Evolutionary conservation across 371 early-diverging fungal species (phyloP), one percentile per base, ranked within the genome.

Genomic region (Chytridiales sp.): DNA sequence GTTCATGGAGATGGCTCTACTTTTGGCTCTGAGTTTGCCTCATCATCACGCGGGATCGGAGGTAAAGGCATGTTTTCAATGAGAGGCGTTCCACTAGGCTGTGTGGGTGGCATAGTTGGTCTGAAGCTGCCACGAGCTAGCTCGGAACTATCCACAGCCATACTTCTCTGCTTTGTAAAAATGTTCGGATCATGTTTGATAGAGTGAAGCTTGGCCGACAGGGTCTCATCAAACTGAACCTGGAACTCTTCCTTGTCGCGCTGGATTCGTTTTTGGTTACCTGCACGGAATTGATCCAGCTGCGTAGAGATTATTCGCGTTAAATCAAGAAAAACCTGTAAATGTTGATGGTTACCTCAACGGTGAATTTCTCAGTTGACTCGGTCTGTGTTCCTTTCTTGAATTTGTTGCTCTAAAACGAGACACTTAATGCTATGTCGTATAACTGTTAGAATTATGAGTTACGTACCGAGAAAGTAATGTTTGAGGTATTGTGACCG

Each of bases 391-490:
- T 65, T 43, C 66, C 61, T 39, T 72, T 75, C 62, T 79, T 73
- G 55, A 69, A 77, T 59, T 77, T 77, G 59, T 56, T 63, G 38
- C 66, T 65, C 71, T 74, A 47, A 27, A 6, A 11, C 31, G 6
- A 48, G 36, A 19, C 26, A 13, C 13, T 48, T 41, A n/a, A 13
- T 22, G 24, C 4, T 5, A 42, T 29, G n/a, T n/a, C n/a, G n/a
- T n/a, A n/a, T n/a, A n/a, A n/a, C n/a, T n/a, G n/a, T n/a, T n/a
- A n/a, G n/a, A n/a, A n/a, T 9, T 31, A 26, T 38, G 9, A 53
- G 15, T 41, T 24, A 47, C 64, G 49, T 63, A 71, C 73, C 27
- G 74, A 64, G 56, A 77, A 77, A 1, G 77, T 74, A n/a, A 67
- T 56, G 34, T 65, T 72, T 4, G 69, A 58, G 8, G 61, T 38